Percentiles rank a stretch among this genome's conserved stretches.
phyloP scores from a whole-genome alignment of 257 asterid species.

The Sherardia arvensis region DNA sequence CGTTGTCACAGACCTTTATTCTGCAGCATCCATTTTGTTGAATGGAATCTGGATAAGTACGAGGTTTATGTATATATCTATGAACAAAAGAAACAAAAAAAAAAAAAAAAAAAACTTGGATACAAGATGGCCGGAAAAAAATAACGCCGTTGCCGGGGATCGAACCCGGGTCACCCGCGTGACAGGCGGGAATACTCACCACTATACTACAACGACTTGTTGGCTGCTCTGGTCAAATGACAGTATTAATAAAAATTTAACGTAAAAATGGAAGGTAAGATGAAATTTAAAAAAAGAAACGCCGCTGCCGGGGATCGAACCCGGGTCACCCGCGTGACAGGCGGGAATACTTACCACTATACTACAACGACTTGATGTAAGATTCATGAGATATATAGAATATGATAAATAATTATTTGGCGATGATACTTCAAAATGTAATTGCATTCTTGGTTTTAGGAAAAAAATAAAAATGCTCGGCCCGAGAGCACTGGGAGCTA shows the following conservation, averaged over 20 bases:
- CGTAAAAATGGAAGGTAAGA: no score
- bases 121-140: neutral
- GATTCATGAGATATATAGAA: no score
- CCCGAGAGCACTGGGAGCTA: no score
- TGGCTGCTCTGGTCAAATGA: no score
- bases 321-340: conserved; percentile 98
- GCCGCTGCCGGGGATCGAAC: conserved; percentile 22
- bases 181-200: conserved; percentile 55
- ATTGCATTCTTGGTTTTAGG: no score
- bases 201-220: conserved; percentile 11
- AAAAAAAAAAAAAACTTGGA: no score
- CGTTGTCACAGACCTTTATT: neutral
- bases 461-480: no score
- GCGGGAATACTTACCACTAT: conserved; percentile 28
- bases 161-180: conserved; percentile 86
- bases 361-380: conserved; percentile 5
- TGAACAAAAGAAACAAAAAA: no score
- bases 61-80: neutral
- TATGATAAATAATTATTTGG: no score
- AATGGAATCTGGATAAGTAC: no score
- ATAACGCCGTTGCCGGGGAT: conserved; percentile 14
- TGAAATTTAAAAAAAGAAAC: neutral
- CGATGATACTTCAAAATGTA: no score
- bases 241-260: no score
- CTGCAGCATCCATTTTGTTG: neutral